Conservation (phyloP, 2,329 filamentous ascomycete genomes). For the Fusarium begoniae region DNA sequence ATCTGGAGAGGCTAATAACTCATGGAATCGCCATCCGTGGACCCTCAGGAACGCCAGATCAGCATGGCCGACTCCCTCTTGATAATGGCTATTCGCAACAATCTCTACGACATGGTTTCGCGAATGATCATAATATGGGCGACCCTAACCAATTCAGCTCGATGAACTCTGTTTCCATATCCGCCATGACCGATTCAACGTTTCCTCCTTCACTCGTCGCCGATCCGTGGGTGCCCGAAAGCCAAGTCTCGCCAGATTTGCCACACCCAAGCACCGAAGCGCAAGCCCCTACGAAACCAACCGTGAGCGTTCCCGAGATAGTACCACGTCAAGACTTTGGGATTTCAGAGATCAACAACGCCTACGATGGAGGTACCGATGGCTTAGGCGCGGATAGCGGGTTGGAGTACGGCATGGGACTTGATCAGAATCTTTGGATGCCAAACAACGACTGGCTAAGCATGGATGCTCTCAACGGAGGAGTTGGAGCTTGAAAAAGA, state of each 20-base stretch:
- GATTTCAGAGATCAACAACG: constrained; percentile 58
- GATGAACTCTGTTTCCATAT: constrained; percentile 23
- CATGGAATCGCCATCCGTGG: constrained; percentile 50
- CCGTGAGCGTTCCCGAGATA: constrained; percentile 31
- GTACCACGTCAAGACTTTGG: constrained; percentile 43
- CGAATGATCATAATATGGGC: constrained; percentile 43
- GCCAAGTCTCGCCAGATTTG: constrained; percentile 39
- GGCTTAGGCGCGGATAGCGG: constrained; percentile 57
- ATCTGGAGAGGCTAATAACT: constrained; percentile 62
- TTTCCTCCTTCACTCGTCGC: constrained; percentile 45
- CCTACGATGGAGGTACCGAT: constrained; percentile 60
- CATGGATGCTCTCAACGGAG: constrained; percentile 46
- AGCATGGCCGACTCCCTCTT: constrained; percentile 25
- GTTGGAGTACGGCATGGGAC: constrained; percentile 53
- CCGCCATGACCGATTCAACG: constrained; percentile 43
- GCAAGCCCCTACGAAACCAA: constrained; percentile 23
- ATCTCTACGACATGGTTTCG: constrained; percentile 35
- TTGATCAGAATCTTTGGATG: constrained; percentile 51
- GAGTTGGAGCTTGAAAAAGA: constrained; percentile 41
- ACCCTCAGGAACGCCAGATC: constrained; percentile 32
- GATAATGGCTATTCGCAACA: constrained; percentile 38
- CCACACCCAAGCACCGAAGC: constrained; percentile 33
- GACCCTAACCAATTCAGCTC: constrained; percentile 32
- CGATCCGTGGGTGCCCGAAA: constrained; percentile 44
- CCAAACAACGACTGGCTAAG: constrained; percentile 46